Percentiles rank a stretch among this genome's conserved stretches.
These are phyloP conservation scores for Monosporascus sp. DNA, from an alignment of 2,329 filamentous ascomycete species.

Conservation along the genomic window DNA sequence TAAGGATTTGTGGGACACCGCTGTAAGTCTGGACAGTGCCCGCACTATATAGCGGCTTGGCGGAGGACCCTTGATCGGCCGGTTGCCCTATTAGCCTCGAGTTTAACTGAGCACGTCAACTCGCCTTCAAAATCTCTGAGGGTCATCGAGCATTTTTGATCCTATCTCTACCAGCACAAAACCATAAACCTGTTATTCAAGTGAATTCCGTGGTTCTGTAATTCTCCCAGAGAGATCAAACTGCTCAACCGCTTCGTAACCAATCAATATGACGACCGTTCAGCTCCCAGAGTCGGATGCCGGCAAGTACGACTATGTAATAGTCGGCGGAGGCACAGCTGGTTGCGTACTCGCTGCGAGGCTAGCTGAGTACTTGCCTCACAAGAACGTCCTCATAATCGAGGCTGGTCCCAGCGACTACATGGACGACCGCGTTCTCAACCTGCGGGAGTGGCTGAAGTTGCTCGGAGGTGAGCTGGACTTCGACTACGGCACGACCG, in stretches of 20 bases:
- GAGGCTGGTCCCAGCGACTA: constrained; percentile 88
- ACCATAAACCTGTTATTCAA: no score
- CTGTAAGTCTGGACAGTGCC: no score
- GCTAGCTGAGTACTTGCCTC: constrained; percentile 75
- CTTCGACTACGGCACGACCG: constrained; percentile 84
- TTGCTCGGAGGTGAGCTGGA: constrained; percentile 83
- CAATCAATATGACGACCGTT: constrained; percentile 51
- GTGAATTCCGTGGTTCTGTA: no score
- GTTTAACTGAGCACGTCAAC: no score
- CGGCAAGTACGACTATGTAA: constrained; percentile 74
- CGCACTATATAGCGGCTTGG: no score
- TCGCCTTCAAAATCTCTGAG: no score
- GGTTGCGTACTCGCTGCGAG: constrained; percentile 80
- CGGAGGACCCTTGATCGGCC: no score
- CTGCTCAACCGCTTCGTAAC: background rate
- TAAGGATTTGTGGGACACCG: no score
- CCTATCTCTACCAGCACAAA: no score
- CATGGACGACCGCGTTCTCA: constrained; percentile 79
- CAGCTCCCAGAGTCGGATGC: constrained; percentile 58
- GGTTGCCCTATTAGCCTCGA: no score
- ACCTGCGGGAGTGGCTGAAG: constrained; percentile 81
- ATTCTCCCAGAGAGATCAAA: background rate
- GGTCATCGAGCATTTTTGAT: no score
- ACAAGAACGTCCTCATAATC: constrained; percentile 76
- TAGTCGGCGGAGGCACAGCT: constrained; percentile 80